A percentile compares a stretch with the other conserved stretches of the same genome.
These are phyloP conservation scores for Lactarius akahatsu DNA, from an alignment of 768 basidiomycete species.

Conservation along the genomic window DNA sequence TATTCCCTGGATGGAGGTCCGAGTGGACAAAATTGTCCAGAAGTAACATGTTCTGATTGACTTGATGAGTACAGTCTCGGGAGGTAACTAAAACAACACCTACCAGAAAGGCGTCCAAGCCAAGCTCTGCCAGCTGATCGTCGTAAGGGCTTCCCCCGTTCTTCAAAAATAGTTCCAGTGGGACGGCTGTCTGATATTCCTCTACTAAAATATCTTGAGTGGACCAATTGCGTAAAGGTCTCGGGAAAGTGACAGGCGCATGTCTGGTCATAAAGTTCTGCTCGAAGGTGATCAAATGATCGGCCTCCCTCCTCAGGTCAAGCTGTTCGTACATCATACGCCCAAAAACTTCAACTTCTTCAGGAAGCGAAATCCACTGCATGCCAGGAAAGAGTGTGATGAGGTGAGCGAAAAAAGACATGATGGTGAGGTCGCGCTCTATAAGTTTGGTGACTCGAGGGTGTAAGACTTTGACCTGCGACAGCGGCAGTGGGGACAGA, in stretches of 20 bases:
- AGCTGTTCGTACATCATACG: slow-evolving; percentile 95
- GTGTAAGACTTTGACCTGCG: slow-evolving; percentile 94
- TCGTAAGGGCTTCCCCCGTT: slow-evolving; percentile 95
- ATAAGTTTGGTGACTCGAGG: slow-evolving; percentile 83
- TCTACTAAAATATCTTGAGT: slow-evolving; percentile 83
- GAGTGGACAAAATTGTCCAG: slow-evolving; percentile 97
- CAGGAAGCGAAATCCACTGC: slow-evolving; percentile 93
- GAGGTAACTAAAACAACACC: slow-evolving; percentile 34
- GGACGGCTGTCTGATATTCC: slow-evolving; percentile 90
- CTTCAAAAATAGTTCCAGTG: slow-evolving; percentile 79
- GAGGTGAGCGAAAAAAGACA: slow-evolving; percentile 84
- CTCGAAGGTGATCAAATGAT: slow-evolving; percentile 84
- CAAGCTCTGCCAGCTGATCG: slow-evolving; percentile 84
- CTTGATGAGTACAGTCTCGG: slow-evolving; percentile 18
- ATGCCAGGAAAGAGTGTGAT: slow-evolving; percentile 86
- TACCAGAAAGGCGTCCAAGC: slow-evolving; percentile 93
- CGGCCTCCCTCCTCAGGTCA: slow-evolving; percentile 85
- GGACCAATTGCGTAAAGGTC: slow-evolving; percentile 81
- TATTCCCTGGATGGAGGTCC: slow-evolving; percentile 91
- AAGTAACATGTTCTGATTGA: slow-evolving; percentile 87
- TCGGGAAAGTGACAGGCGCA: slow-evolving; percentile 85
- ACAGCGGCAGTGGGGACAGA: slow-evolving; percentile 82
- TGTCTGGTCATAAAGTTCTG: slow-evolving; percentile 77
- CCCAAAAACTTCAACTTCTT: slow-evolving; percentile 94
- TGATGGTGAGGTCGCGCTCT: slow-evolving; percentile 87